Evolutionary conservation across 768 basidiomycete species (phyloP).

Genomic region (Phylloporus sp.): DNA sequence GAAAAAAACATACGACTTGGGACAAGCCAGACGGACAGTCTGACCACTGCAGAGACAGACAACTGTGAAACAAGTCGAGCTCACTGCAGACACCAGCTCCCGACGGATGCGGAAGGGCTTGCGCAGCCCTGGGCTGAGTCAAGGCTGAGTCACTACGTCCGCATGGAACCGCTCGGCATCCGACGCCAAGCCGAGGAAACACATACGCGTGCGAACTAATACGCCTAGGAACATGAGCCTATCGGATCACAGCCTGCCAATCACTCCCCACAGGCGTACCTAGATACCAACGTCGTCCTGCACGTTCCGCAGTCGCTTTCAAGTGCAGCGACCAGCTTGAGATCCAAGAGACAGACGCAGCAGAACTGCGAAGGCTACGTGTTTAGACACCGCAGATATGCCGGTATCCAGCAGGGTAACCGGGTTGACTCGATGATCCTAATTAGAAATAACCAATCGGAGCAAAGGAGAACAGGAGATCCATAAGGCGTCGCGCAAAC

Average conservation of each 20-base stretch:
- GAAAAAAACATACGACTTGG: neutral
- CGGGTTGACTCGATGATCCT: slow-evolving; percentile 16
- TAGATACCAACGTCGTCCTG: no score
- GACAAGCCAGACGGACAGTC: neutral
- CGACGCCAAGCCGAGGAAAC: neutral
- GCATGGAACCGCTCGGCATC: neutral
- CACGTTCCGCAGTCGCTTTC: neutral
- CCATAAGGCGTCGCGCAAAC: no score
- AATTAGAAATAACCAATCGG: neutral
- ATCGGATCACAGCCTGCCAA: slow-evolving; percentile 3
- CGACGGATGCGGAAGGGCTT: slow-evolving; percentile 18
- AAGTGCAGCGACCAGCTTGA: neutral
- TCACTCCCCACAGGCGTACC: neutral
- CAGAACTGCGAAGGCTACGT: neutral
- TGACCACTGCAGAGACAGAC: neutral
- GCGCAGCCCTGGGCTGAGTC: slow-evolving; percentile 5
- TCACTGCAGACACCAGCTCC: neutral
- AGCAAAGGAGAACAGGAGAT: no score
- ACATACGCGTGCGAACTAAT: neutral
- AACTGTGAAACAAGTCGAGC: neutral
- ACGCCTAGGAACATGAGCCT: slow-evolving; percentile 5
- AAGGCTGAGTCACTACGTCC: slow-evolving; percentile 4
- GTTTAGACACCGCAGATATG: neutral
- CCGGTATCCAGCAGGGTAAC: slow-evolving; percentile 11
- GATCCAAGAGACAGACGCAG: neutral